Conservation (phyloP, 371 early-diverging fungal genomes). For the Mucor irregularis region DNA sequence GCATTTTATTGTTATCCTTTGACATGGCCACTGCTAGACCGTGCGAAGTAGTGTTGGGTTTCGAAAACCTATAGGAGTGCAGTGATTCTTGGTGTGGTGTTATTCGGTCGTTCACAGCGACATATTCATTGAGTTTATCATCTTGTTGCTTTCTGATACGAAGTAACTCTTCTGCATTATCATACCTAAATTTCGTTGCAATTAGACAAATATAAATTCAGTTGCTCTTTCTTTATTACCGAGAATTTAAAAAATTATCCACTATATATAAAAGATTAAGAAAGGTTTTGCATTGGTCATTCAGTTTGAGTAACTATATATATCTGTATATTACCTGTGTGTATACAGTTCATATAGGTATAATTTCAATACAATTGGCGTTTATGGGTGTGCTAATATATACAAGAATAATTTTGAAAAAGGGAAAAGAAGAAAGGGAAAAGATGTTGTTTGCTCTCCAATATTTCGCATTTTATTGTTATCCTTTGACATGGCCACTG, state of each 20-base stretch:
- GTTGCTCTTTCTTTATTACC: neutral
- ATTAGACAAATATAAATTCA: neutral
- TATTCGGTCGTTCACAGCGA: neutral
- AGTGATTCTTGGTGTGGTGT: slow-evolving; percentile 6
- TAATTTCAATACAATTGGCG: neutral
- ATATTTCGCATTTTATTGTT: neutral
- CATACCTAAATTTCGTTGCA: neutral
- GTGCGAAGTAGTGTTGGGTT: slow-evolving; percentile 1
- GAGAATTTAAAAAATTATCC: slow-evolving; percentile 7
- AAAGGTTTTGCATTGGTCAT: neutral
- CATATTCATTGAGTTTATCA: neutral
- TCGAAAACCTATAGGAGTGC: slow-evolving; percentile 5
- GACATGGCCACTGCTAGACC: slow-evolving; percentile 2
- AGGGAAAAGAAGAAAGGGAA: neutral
- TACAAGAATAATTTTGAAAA: neutral
- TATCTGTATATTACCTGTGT: neutral
- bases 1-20: neutral
- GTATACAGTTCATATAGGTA: slow-evolving; percentile 6
- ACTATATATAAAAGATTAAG: neutral
- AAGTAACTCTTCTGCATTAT: slow-evolving; percentile 2
- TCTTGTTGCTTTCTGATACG: neutral
- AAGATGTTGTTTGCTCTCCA: too few relatives aligned
- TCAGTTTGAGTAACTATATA: neutral
- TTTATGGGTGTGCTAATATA: too few relatives aligned
- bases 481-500: slow-evolving; percentile 2